These are phyloP conservation scores for Oemleria cerasiformis DNA, from an alignment of 306 rosid genomes.

Conservation along the genomic window DNA sequence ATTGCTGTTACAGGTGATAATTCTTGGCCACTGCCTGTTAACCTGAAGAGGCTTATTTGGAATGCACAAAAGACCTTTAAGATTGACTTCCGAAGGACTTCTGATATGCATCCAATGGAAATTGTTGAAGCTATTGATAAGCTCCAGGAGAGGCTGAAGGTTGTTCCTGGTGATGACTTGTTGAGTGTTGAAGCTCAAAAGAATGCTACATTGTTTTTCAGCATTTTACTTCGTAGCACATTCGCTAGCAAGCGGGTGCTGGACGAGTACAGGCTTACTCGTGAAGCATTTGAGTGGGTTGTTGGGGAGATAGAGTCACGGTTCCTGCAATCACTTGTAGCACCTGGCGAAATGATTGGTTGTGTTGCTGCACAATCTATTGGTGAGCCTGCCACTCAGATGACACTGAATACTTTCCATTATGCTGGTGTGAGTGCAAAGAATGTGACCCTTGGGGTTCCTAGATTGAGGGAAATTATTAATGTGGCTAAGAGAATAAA, in stretches of 20 bases:
- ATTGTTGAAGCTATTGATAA: slow-evolving; percentile 98
- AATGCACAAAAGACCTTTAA: slow-evolving; percentile 95
- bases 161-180: slow-evolving; percentile 92
- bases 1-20: slow-evolving; percentile 83
- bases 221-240: slow-evolving; percentile 89
- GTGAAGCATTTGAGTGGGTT: slow-evolving; percentile 99
- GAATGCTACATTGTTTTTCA: slow-evolving; percentile 90
- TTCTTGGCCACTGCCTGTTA: slow-evolving; percentile 92
- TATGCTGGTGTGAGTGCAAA: slow-evolving; percentile 99
- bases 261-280: slow-evolving; percentile 95
- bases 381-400: slow-evolving; percentile 99
- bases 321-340: slow-evolving; percentile 93
- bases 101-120: slow-evolving; percentile 99
- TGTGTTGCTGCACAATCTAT: slow-evolving; percentile 98
- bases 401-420: slow-evolving; percentile 99
- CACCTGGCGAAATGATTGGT: slow-evolving; percentile 99
- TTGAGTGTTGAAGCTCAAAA: slow-evolving; percentile 96
- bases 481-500: slow-evolving; percentile 96
- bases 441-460: slow-evolving; percentile 98
- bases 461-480: slow-evolving; percentile 95
- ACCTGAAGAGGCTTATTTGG: slow-evolving; percentile 95
- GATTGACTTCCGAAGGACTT: slow-evolving; percentile 90
- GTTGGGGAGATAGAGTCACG: slow-evolving; percentile 96
- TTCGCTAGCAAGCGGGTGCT: slow-evolving; percentile 94
- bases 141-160: slow-evolving; percentile 94